Conservation (phyloP, 805 yeast species). For the Metschnikowia matae region DNA sequence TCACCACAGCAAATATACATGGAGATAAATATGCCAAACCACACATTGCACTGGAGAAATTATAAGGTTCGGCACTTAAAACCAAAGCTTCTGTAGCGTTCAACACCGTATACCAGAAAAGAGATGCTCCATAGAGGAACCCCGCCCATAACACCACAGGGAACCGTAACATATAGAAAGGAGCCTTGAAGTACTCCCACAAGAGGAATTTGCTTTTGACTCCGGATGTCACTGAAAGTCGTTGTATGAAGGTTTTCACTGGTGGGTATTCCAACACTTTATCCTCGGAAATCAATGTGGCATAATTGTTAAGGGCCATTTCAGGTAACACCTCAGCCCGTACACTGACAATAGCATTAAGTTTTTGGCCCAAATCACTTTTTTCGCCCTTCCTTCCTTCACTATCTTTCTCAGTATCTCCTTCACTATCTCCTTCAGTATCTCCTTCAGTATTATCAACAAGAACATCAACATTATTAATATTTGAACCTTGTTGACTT, state of each 20-base stretch:
- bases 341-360: neutral
- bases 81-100: constrained; percentile 23
- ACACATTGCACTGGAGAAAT: constrained; percentile 35
- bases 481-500: no score
- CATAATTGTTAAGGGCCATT: constrained; percentile 6
- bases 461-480: no score
- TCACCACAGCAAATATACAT: constrained; percentile 12
- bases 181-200: constrained; percentile 18
- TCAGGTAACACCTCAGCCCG: neutral
- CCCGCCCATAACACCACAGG: constrained; percentile 21
- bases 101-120: constrained; percentile 22
- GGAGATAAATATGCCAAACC: constrained; percentile 18
- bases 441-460: no score
- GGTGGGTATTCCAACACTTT: constrained; percentile 5
- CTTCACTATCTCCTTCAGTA: no score
- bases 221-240: constrained; percentile 13
- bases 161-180: constrained; percentile 18
- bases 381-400: no score
- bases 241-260: constrained; percentile 11
- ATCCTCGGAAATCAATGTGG: constrained; percentile 8
- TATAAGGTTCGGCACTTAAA: constrained; percentile 43
- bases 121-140: constrained; percentile 20
- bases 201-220: constrained; percentile 11
- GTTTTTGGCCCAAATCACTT: neutral
- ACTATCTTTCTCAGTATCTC: no score